Evolutionary conservation across 2,329 filamentous ascomycete species (phyloP).

Genomic region (Phyllosticta citribraziliensis): DNA sequence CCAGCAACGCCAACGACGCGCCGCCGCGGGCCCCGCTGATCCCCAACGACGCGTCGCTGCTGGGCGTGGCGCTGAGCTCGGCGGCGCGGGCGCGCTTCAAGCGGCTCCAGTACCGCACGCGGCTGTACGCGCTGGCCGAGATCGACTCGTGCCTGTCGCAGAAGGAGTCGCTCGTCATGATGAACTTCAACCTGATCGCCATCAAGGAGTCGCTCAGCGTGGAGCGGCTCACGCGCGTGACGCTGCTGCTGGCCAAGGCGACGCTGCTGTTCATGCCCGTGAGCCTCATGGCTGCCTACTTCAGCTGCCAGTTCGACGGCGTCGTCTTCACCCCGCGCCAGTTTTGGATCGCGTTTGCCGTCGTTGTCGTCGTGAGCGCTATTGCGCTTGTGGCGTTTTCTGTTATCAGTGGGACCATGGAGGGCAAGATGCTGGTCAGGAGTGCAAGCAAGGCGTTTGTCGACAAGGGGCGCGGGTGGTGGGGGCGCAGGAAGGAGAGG

Average conservation of each 20-base stretch:
- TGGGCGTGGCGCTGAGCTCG: conserved; percentile 36
- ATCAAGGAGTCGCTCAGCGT: conserved; percentile 66
- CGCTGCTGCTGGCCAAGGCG: conserved; percentile 62
- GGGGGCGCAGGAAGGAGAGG: neutral
- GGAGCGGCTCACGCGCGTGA: conserved; percentile 60
- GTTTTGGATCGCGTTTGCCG: conserved; percentile 60
- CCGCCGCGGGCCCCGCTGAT: conserved; percentile 12
- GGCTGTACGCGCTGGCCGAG: conserved; percentile 51
- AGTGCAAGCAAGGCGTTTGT: conserved; percentile 27
- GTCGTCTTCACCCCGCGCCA: conserved; percentile 51
- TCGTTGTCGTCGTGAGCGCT: conserved; percentile 52
- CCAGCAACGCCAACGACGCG: neutral
- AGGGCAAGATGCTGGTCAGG: conserved; percentile 43
- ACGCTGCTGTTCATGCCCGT: conserved; percentile 69
- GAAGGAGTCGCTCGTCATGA: conserved; percentile 59
- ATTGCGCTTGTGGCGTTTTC: conserved; percentile 49
- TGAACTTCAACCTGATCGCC: conserved; percentile 70
- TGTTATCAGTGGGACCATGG: conserved; percentile 46
- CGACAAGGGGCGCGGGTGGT: conserved; percentile 6
- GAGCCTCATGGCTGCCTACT: conserved; percentile 65
- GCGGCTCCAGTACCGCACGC: conserved; percentile 48
- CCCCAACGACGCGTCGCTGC: conserved; percentile 27
- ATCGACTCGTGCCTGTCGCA: conserved; percentile 56
- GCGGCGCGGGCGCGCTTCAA: conserved; percentile 50
- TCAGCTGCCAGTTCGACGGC: conserved; percentile 54